A percentile compares a stretch with the other conserved stretches of the same genome.
Conservation (phyloP, 2,329 filamentous ascomycete species). For the Cladobotryum mycophilum region DNA sequence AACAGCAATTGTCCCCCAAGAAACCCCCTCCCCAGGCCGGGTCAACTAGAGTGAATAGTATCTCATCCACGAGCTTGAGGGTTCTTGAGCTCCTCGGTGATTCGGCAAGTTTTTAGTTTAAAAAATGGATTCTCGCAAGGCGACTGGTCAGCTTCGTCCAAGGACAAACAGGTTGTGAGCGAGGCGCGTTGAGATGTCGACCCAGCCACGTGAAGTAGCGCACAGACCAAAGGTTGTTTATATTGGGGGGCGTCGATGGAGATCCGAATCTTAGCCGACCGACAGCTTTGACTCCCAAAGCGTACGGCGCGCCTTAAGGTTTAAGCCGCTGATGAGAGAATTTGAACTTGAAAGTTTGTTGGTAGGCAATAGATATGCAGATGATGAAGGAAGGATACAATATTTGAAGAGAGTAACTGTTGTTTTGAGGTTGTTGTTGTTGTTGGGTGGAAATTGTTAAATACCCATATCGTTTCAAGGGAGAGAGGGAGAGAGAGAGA, state of each 20-base stretch:
- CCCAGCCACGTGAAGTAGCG: slow-evolving; percentile 18
- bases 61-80: slow-evolving; percentile 14
- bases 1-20: slow-evolving; percentile 2
- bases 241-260: neutral
- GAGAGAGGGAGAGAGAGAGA: no score
- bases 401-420: no score
- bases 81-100: slow-evolving; percentile 1
- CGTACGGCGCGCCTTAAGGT: no score
- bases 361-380: no score
- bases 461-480: no score
- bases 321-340: no score
- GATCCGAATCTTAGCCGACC: slow-evolving; percentile 10
- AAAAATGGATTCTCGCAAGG: neutral
- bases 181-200: neutral
- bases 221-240: slow-evolving; percentile 17
- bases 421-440: no score
- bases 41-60: slow-evolving; percentile 11
- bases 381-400: no score
- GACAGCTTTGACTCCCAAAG: neutral
- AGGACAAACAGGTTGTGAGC: neutral
- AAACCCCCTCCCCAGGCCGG: slow-evolving; percentile 22
- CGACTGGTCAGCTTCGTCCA: neutral
- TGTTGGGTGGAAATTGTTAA: no score
- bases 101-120: neutral
- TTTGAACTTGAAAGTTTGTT: no score